Base-by-base conservation (phyloP, 768 basidiomycete genomes). In the Phallus indusiatus region DNA sequence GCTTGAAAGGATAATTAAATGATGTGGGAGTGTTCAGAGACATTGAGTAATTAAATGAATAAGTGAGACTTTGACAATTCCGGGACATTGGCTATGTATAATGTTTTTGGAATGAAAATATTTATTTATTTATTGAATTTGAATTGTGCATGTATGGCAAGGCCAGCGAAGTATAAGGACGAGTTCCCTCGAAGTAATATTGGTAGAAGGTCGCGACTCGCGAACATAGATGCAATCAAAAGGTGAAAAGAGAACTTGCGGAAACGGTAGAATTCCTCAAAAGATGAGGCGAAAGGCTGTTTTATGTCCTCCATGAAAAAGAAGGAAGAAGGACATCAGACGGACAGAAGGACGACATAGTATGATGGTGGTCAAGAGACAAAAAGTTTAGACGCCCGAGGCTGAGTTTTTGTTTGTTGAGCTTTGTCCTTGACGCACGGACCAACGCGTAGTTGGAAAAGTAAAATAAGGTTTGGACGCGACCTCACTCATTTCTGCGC, bases 381-480 rank as follows among this genome's bases (percentile, higher is more conserved):
- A 22, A 8, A n/a, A 51, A 11, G 50, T 22, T 2, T 51, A 51
- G 14, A 16, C 50, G 50, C 20, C 18, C 20, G 10, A 8, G 14
- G 12, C 20, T 20, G 21, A 12, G 21, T 16, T 14, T n/a, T 51
- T 22, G 50, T 12, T 22, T 22, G 21, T 14, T 51, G 11, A 18
- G 11, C 16, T 51, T 51, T 51, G 50, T 34, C 12, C 50, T 51
- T 51, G 11, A 17, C 28, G 21, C 50, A 34, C 22, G 33, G 50
- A 22, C 21, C 21, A 34, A 4, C 22, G 50, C 22, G 50, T 51
- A 22, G 20, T 16, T n/a, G n/a, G 50, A 16, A 59, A 59, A 59
- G 22, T 21, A 47, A 59, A 59, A 59, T 59, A 51, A 59, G 50
- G 57, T 59, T 59, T 50, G 22, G 21, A 37, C 42, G 9, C 42